A percentile compares a stretch with the other conserved stretches of the same genome.
Conservation (phyloP, 2,329 filamentous ascomycete species). For the Colletotrichum brevisporum region DNA sequence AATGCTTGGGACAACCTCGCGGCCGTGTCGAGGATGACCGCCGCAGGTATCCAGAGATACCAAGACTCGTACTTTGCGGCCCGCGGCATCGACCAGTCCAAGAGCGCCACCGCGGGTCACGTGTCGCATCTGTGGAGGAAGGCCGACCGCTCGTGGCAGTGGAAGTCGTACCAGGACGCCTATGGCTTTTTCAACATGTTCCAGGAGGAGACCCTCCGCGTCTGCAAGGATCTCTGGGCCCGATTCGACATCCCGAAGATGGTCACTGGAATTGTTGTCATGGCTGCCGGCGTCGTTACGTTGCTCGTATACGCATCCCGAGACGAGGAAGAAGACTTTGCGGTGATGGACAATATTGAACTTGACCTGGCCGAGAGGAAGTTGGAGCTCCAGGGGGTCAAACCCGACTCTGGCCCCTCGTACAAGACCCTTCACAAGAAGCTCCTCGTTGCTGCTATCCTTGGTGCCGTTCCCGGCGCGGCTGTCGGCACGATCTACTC, state of each 20-base stretch:
- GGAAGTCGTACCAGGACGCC: slow-evolving; percentile 55
- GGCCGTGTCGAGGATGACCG: slow-evolving; percentile 80
- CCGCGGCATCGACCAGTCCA: slow-evolving; percentile 75
- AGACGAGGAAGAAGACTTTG: slow-evolving; percentile 68
- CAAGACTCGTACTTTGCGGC: slow-evolving; percentile 85
- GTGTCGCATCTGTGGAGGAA: slow-evolving; percentile 62
- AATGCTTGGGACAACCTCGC: slow-evolving; percentile 84
- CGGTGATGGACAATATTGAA: slow-evolving; percentile 68
- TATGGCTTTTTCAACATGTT: slow-evolving; percentile 78
- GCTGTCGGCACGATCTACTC: slow-evolving; percentile 50
- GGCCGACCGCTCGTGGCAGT: slow-evolving; percentile 59
- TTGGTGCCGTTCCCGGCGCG: slow-evolving; percentile 53
- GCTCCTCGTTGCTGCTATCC: slow-evolving; percentile 54
- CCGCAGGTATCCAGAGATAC: slow-evolving; percentile 91
- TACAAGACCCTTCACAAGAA: slow-evolving; percentile 56
- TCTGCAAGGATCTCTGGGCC: slow-evolving; percentile 91
- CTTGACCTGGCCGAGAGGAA: slow-evolving; percentile 72
- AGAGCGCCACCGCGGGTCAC: slow-evolving; percentile 58
- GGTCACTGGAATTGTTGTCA: slow-evolving; percentile 81
- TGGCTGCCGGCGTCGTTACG: slow-evolving; percentile 76
- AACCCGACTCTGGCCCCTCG: slow-evolving; percentile 46
- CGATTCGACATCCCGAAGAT: slow-evolving; percentile 91
- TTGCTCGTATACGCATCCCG: slow-evolving; percentile 81
- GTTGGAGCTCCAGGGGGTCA: slow-evolving; percentile 63
- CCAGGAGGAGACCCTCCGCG: slow-evolving; percentile 81